A percentile compares a stretch with the other conserved stretches of the same genome.
These are phyloP conservation scores for Ampelocalamus luodianensis DNA, from an alignment of 176 grass and related monocot species.

Conservation along the genomic window DNA sequence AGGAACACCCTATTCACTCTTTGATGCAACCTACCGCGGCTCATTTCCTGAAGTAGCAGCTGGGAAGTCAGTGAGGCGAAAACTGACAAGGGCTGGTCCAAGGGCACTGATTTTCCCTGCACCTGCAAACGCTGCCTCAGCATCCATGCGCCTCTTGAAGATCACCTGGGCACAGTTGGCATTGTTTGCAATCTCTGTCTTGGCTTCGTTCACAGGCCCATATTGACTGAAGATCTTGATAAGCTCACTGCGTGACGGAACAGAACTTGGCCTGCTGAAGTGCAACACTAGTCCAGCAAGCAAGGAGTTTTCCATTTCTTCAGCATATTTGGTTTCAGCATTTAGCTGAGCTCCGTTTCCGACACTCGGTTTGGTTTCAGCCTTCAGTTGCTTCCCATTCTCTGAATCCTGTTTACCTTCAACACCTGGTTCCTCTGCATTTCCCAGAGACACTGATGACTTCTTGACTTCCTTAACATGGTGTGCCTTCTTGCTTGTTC, in stretches of 20 bases:
- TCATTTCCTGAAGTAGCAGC: slow-evolving; percentile 33
- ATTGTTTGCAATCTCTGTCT: slow-evolving; percentile 44
- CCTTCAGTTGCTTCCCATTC: slow-evolving; percentile 9
- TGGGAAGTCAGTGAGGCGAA: slow-evolving; percentile 61
- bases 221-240: slow-evolving; percentile 72
- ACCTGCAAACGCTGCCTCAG: slow-evolving; percentile 59
- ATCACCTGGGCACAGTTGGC: slow-evolving; percentile 56
- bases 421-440: slow-evolving; percentile 28
- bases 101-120: slow-evolving; percentile 66
- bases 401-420: slow-evolving; percentile 27
- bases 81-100: slow-evolving; percentile 56
- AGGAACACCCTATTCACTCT: slow-evolving; percentile 36
- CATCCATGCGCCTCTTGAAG: slow-evolving; percentile 70
- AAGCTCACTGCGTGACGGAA: slow-evolving; percentile 63
- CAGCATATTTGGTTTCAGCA: slow-evolving; percentile 23
- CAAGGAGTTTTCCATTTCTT: slow-evolving; percentile 50
- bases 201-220: slow-evolving; percentile 68
- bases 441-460: slow-evolving; percentile 13
- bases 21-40: neutral
- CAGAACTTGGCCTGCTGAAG: slow-evolving; percentile 45
- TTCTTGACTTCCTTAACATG: slow-evolving; percentile 20
- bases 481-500: slow-evolving; percentile 41
- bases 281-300: slow-evolving; percentile 56
- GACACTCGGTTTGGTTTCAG: neutral
- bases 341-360: slow-evolving; percentile 35